These are phyloP conservation scores for Ustilago crameri DNA, from an alignment of 1,284 basidiomycete genomes.

Conservation along the genomic window DNA sequence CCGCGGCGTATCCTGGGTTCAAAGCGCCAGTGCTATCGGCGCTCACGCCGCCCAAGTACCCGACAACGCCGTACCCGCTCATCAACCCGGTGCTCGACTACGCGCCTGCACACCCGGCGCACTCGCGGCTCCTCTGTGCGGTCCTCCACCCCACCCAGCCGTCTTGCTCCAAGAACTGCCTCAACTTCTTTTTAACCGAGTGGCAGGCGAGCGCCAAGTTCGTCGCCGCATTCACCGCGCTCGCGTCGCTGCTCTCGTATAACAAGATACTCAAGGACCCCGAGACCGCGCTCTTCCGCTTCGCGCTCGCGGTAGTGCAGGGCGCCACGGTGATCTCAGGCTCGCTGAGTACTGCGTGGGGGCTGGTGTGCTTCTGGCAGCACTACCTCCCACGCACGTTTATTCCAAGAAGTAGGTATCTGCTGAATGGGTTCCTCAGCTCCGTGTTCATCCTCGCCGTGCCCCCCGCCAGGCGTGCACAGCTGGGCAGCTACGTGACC, in stretches of 20 bases:
- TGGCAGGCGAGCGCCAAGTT: constrained; percentile 57
- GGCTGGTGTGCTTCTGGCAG: constrained; percentile 58
- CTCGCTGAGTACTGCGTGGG: constrained; percentile 59
- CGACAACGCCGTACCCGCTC: constrained; percentile 39
- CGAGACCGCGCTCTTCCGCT: constrained; percentile 57
- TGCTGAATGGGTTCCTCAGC: constrained; percentile 57
- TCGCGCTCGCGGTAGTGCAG: constrained; percentile 48
- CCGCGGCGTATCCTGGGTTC: constrained; percentile 56
- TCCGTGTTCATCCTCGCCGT: constrained; percentile 57
- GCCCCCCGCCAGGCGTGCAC: constrained; percentile 32
- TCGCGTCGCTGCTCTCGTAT: constrained; percentile 32
- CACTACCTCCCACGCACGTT: constrained; percentile 56
- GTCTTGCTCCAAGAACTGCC: constrained; percentile 47
- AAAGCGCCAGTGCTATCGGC: constrained; percentile 58
- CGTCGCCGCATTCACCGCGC: constrained; percentile 46
- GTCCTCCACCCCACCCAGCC: constrained; percentile 60
- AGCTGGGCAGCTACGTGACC: constrained; percentile 51
- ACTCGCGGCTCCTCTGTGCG: constrained; percentile 54
- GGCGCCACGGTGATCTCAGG: constrained; percentile 63
- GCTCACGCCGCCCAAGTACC: constrained; percentile 49
- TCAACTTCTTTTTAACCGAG: constrained; percentile 47
- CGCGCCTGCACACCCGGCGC: constrained; percentile 58
- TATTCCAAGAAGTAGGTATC: constrained; percentile 48
- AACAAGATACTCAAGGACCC: constrained; percentile 53
- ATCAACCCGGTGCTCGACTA: constrained; percentile 63